Percentiles rank a stretch among this genome's conserved stretches.
Conservation (phyloP, 2,329 filamentous ascomycete genomes). For the Xylariaceae sp. region DNA sequence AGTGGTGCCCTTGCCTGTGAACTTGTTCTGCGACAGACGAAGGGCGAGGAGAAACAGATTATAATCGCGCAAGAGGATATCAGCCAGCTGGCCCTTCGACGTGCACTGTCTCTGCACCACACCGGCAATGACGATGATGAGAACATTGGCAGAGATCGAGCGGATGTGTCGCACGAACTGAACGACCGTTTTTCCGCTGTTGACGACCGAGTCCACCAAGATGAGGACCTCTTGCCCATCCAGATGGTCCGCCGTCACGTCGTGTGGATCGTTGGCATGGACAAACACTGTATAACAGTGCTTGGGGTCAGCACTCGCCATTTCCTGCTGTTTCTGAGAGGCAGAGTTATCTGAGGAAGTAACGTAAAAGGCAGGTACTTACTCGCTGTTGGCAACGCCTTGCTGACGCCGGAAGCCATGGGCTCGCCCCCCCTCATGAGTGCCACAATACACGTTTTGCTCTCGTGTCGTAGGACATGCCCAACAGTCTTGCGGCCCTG, state of each 20-base stretch:
- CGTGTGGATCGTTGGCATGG: constrained; percentile 25
- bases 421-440: constrained; percentile 60
- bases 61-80: constrained; percentile 6
- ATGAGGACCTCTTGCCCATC: constrained; percentile 37
- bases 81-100: constrained; percentile 6
- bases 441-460: constrained; percentile 47
- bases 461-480: constrained; percentile 42
- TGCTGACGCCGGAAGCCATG: constrained; percentile 53
- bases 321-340: background rate
- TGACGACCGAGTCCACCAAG: constrained; percentile 57
- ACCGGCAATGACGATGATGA: constrained; percentile 26
- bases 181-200: constrained; percentile 46
- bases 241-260: constrained; percentile 41
- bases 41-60: constrained; percentile 45
- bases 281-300: constrained; percentile 12
- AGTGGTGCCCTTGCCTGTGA: constrained; percentile 43
- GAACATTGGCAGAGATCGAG: constrained; percentile 31
- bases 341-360: background rate
- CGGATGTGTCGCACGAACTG: constrained; percentile 46
- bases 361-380: background rate
- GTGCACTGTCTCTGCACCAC: constrained; percentile 43
- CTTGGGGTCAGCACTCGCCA: background rate
- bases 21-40: constrained; percentile 51
- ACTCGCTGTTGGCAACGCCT: constrained; percentile 43
- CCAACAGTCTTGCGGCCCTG: constrained; percentile 41